These are phyloP conservation scores for Sphagnum magellanicum DNA, from an alignment of 228 moss, liverwort and hornwort species.

Conservation along the genomic window DNA sequence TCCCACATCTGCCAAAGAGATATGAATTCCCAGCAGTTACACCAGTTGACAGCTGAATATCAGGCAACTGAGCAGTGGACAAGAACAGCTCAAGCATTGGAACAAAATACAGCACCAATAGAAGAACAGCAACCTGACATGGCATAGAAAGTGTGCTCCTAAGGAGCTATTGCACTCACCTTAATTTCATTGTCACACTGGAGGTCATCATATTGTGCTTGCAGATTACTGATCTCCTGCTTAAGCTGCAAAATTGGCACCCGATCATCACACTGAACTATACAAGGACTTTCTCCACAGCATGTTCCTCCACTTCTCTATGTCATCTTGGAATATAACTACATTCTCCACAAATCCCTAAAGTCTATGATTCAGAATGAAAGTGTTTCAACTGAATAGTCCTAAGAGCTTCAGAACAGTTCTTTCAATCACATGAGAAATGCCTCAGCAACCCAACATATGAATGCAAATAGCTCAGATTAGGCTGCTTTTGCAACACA, in stretches of 20 bases:
- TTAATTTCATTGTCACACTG: constrained; percentile 57
- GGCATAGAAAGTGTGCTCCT: neutral
- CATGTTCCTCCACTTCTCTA: too few species aligned
- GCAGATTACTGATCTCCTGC: constrained; percentile 59
- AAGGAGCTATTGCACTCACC: constrained; percentile 35
- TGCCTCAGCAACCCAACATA: too few species aligned
- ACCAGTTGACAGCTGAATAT: too few species aligned
- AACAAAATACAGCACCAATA: neutral
- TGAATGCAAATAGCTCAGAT: too few species aligned
- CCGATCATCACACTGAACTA: too few species aligned
- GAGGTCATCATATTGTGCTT: constrained; percentile 61
- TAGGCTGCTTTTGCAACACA: neutral
- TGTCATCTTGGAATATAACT: too few species aligned
- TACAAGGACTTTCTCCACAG: too few species aligned
- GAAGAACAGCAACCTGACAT: neutral
- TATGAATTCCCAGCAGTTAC: too few species aligned
- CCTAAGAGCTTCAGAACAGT: neutral
- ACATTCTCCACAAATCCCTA: too few species aligned
- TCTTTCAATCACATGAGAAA: neutral
- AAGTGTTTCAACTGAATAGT: neutral
- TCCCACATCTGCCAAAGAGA: constrained; percentile 53
- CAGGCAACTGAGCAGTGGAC: too few species aligned
- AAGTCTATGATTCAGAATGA: too few species aligned
- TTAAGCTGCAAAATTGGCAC: constrained; percentile 29
- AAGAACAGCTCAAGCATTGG: too few species aligned